phyloP scores from a whole-genome alignment of 2,329 filamentous ascomycete species.

The Pseudocercospora eumusae region DNA sequence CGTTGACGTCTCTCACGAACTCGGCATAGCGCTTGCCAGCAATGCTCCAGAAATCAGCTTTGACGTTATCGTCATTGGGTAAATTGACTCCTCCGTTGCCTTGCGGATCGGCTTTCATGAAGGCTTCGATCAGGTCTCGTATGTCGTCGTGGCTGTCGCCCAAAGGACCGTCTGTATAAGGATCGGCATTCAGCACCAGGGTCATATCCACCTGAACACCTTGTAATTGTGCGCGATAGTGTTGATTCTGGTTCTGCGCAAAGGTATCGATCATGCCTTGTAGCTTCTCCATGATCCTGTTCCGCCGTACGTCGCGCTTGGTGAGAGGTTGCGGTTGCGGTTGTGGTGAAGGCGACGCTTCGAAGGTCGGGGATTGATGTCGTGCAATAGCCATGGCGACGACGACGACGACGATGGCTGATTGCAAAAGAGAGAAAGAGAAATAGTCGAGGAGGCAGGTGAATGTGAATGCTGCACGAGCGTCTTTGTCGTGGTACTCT shows the following conservation, averaged over 20 bases:
- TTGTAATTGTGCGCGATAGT: conserved; percentile 86
- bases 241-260: conserved; percentile 74
- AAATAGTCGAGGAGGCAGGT: neutral
- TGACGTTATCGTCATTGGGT: conserved; percentile 54
- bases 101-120: conserved; percentile 36
- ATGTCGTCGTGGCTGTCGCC: conserved; percentile 67
- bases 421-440: too few relatives aligned
- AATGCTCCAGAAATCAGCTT: conserved; percentile 65
- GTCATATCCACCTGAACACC: conserved; percentile 90
- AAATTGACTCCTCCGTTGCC: conserved; percentile 41
- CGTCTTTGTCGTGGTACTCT: neutral
- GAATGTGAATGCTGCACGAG: neutral
- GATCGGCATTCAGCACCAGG: conserved; percentile 80
- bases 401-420: conserved; percentile 1
- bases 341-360: conserved; percentile 45
- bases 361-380: conserved; percentile 29
- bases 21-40: conserved; percentile 80
- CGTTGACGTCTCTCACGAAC: conserved; percentile 84
- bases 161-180: conserved; percentile 71
- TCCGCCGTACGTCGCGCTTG: conserved; percentile 88
- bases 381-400: conserved; percentile 28
- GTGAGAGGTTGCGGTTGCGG: conserved; percentile 58
- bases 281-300: conserved; percentile 77
- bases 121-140: conserved; percentile 56
- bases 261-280: conserved; percentile 75